Evolutionary conservation across 2,329 filamentous ascomycete species (phyloP).

Genomic region (Sclerotiophoma versabilis): DNA sequence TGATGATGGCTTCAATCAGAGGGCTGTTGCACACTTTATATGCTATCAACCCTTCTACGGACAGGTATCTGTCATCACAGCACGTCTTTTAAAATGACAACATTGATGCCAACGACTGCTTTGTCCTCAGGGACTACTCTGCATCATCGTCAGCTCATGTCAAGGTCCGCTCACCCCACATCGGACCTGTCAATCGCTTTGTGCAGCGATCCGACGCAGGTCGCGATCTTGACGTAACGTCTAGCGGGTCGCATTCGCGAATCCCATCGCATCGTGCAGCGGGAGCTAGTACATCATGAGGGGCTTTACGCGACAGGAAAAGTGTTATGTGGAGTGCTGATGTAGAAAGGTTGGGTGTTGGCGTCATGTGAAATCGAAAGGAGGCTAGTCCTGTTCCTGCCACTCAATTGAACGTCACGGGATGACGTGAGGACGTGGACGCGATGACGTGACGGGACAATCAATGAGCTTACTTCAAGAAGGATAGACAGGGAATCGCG

Average conservation of each 20-base stretch:
- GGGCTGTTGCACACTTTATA: neutral
- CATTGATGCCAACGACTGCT: neutral
- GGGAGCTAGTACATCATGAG: neutral
- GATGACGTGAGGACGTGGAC: slow-evolving; percentile 3
- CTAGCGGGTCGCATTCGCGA: neutral
- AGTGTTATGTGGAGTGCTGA: neutral
- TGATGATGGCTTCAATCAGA: neutral
- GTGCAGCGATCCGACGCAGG: neutral
- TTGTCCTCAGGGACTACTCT: neutral
- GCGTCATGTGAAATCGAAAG: slow-evolving; percentile 12
- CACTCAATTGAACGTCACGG: neutral
- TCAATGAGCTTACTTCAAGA: no score
- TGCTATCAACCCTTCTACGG: neutral
- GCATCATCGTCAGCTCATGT: neutral
- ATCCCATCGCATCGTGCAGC: neutral
- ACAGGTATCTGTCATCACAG: neutral
- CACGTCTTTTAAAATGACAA: neutral
- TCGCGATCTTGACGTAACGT: slow-evolving; percentile 3
- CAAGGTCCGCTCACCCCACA: neutral
- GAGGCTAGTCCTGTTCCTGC: slow-evolving; percentile 4
- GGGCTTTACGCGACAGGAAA: neutral
- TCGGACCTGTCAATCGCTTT: neutral
- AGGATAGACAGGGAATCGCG: no score
- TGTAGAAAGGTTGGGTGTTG: neutral
- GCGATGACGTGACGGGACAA: neutral